phyloP scores from a whole-genome alignment of 1,284 basidiomycete species.

The Ceratobasidium sp. region DNA sequence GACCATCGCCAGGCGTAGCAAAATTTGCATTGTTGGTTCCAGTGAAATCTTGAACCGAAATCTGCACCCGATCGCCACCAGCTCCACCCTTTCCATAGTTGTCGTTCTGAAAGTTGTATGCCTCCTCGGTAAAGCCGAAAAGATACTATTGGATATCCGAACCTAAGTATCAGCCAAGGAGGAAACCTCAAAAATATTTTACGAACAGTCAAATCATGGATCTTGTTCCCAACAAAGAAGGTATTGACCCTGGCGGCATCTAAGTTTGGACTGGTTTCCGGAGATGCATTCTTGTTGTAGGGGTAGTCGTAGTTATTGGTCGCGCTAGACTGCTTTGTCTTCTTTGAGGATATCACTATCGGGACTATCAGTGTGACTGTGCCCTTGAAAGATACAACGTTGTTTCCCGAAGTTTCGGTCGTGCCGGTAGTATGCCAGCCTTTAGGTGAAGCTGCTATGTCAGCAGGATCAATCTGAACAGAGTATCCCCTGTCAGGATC shows the following conservation, averaged over 20 bases:
- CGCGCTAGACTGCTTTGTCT: not conserved
- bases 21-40: conserved; percentile 42
- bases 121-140: conserved; percentile 40
- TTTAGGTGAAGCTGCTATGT: conserved; percentile 37
- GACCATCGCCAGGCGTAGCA: conserved; percentile 34
- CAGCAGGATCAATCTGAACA: conserved; percentile 36
- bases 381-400: conserved; percentile 38
- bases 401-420: conserved; percentile 40
- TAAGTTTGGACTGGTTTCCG: conserved; percentile 14
- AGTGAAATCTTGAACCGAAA: conserved; percentile 37
- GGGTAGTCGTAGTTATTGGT: not conserved
- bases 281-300: not conserved
- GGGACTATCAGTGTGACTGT: not conserved
- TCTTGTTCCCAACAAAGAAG: conserved; percentile 38
- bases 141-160: conserved; percentile 8
- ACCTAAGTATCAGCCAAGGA: not conserved
- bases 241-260: conserved; percentile 38
- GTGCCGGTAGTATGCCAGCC: conserved; percentile 38
- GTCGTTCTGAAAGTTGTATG: conserved; percentile 43
- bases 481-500: conserved; percentile 30
- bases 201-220: conserved; percentile 19
- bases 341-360: too few species aligned
- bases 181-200: too few species aligned
- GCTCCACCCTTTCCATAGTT: conserved; percentile 41
- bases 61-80: conserved; percentile 38